Base-by-base conservation (phyloP, 2,329 filamentous ascomycete species). In the Alternaria longipes region DNA sequence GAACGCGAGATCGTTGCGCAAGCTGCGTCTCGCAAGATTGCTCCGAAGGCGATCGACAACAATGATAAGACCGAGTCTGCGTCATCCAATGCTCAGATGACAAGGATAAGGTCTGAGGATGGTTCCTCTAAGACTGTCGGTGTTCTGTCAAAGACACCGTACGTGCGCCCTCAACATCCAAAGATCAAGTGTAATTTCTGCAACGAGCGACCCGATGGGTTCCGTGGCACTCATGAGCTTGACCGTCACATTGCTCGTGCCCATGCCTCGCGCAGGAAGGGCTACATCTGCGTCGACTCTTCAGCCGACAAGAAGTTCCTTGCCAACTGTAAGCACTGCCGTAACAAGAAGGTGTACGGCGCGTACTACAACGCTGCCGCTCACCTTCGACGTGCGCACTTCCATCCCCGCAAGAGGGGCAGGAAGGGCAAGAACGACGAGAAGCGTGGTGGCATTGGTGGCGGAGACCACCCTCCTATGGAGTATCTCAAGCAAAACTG, bases 341-440 rank as follows among this genome's bases (percentile, higher is more conserved):
- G 85, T 50, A 85, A 85, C 45, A 81, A 85, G 56, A 97, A 97
- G 82, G 86, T 87, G 60, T 98, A 98, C 70, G 91, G 91, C 4
- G 92, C 91, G 16, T 95, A 97, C 81, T 97, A 98, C 81, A 98
- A 98, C 72, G 94, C 94, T 0, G 93, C 93, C 0, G 94, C 93
- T 0, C 94, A 98, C 76, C 85, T 98, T 8, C 87, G 94, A 42
- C 89, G 94, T 51, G 90, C 91, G 0, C 94, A 98, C 77, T 98
- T 97, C 84, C 91, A 91, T 74, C 90, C 87, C 1, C 84, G 86
- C 67, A 86, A 87, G 74, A 82, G 85, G 22, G 87, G 86, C 8
- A 80, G 86, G 50, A 81, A 81, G 69, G 84, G 84, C 47, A 87
- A 86, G 72, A 84, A 85, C 59, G 85, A 85, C 63, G 85, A 88